Evolutionary conservation across 2,329 filamentous ascomycete species (phyloP), one percentile per base, ranked within the genome.

Genomic region (Botrytis paeoniae): DNA sequence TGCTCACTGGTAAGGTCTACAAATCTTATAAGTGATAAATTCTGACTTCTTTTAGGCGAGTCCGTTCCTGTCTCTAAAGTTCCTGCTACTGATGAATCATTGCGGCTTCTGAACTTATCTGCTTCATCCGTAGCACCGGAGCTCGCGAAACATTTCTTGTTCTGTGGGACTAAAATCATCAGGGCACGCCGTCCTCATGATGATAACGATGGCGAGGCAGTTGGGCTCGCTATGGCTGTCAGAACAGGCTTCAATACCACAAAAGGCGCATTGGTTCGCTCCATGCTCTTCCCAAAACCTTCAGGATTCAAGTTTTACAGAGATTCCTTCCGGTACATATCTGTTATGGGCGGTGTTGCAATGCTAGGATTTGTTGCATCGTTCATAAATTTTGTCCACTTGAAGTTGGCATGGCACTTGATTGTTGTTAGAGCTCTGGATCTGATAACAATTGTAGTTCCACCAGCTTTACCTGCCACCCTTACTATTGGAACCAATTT

Each of bases 291-390:
- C 80, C 97, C 96, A 0, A 99, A 99, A 80, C 96, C 96, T 1
- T 97, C 95, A 0, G 95, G 95, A 0, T 99, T 99, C 88, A 98
- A 97, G 79, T 99, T 99, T 81, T 99, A 99, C 82, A 90, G 94
- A 60, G 96, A 99, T 82, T 98, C 95, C 0, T 99, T 99, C 83
- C 90, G 95, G 35, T 99, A 99, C 81, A 98, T 99, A 74, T 94
- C 93, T 6, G 96, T 99, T 74, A 99, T 99, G 96, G 95, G 89
- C 9, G 84, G 90, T 60, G 91, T 99, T 78, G 97, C 96, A 35
- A 84, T 91, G 66, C 82, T 98, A 68, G 96, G 97, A 0, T 99
- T 99, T 80, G 85, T 95, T 35, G 94, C 92, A 1, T 98, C 96
- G 0, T 92, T 99, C 77, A 85, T 97, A 82, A 99, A 99, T 82